phyloP scores from a whole-genome alignment of 2,329 filamentous ascomycete species.

The Beauveria caledonica region DNA sequence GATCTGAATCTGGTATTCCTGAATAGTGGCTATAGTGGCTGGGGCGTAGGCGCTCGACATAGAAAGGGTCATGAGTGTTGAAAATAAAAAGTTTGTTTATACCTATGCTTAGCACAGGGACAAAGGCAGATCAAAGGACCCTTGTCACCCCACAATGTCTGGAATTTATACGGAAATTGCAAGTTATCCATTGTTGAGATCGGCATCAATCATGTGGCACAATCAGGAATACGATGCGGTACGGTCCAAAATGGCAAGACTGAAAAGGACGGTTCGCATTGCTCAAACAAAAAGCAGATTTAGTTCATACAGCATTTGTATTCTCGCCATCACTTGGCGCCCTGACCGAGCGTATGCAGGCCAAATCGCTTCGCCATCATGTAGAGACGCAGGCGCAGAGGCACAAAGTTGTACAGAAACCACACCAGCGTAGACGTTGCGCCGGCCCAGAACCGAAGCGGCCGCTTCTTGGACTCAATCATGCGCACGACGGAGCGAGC shows the following conservation, averaged over 20 bases:
- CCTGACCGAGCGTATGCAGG: not conserved
- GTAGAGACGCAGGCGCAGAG: constrained; percentile 1
- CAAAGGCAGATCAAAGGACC: too few species aligned
- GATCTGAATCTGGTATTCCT: too few species aligned
- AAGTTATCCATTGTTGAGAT: too few species aligned
- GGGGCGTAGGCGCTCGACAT: too few species aligned
- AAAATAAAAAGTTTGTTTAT: too few species aligned
- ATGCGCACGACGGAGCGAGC: constrained; percentile 13
- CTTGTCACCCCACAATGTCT: too few species aligned
- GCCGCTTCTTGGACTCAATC: constrained; percentile 13
- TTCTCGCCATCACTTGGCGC: not conserved
- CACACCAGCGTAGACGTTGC: constrained; percentile 13
- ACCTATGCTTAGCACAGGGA: too few species aligned
- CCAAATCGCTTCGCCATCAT: constrained; percentile 10
- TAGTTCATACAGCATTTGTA: not conserved
- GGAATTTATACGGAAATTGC: too few species aligned
- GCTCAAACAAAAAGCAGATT: not conserved
- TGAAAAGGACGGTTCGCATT: too few species aligned
- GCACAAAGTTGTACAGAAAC: constrained; percentile 17
- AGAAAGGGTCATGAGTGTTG: too few species aligned
- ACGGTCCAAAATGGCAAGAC: not conserved
- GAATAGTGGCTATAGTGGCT: too few species aligned
- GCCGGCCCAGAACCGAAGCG: constrained; percentile 15
- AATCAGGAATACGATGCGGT: not conserved
- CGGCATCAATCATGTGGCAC: too few species aligned